Evolutionary conservation across 2,329 filamentous ascomycete species (phyloP).

Genomic region (Diaporthe nobilis): DNA sequence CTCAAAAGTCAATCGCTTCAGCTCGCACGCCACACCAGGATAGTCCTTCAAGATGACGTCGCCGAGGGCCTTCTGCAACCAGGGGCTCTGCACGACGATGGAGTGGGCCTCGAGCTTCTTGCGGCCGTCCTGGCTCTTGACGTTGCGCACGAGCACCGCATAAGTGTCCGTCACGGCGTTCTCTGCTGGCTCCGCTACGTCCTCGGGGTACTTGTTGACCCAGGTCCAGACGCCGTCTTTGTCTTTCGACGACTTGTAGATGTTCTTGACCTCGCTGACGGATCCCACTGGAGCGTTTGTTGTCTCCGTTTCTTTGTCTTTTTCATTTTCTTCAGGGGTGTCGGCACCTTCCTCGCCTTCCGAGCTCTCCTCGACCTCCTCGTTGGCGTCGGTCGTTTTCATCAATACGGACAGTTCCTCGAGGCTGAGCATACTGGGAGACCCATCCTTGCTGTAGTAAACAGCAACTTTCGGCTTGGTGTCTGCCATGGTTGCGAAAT

Average conservation of each 20-base stretch:
- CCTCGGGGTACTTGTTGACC: slow-evolving; percentile 68
- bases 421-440: slow-evolving; percentile 28
- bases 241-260: slow-evolving; percentile 60
- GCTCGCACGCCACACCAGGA: slow-evolving; percentile 70
- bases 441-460: background rate
- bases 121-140: slow-evolving; percentile 69
- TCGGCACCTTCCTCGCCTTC: slow-evolving; percentile 16
- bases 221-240: slow-evolving; percentile 65
- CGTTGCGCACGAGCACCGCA: slow-evolving; percentile 72
- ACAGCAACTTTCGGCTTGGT: slow-evolving; percentile 38
- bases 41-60: slow-evolving; percentile 68
- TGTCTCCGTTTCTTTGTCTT: background rate
- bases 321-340: slow-evolving; percentile 8
- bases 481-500: slow-evolving; percentile 16
- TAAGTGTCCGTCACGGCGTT: slow-evolving; percentile 73
- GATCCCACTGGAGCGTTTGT: slow-evolving; percentile 50
- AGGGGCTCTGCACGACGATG: slow-evolving; percentile 74
- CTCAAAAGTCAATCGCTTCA: slow-evolving; percentile 73
- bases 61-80: slow-evolving; percentile 69
- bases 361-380: slow-evolving; percentile 2
- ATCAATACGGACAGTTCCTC: slow-evolving; percentile 27
- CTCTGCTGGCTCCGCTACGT: slow-evolving; percentile 70
- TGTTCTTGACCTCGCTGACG: slow-evolving; percentile 57
- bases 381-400: background rate
- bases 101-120: slow-evolving; percentile 74